Evolutionary conservation across 345 rosid genomes (phyloP), one percentile per base, ranked within the genome.

Genomic region (Populus euphratica): DNA sequence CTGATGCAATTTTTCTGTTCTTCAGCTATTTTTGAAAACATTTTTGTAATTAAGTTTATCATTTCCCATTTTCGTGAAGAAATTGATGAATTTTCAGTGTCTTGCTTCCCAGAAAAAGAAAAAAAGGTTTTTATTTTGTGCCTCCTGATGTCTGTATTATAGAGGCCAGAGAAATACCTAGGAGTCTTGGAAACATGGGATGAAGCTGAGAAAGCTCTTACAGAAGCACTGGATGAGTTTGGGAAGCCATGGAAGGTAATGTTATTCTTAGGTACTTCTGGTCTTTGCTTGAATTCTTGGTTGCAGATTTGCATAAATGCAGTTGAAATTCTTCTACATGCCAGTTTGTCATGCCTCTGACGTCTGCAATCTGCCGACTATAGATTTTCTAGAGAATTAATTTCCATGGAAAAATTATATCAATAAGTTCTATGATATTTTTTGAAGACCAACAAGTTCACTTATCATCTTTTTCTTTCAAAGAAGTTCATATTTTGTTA

Each of bases 101-200:
- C 68, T 29, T 64, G 38, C 68, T 64, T 27, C 68, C 38, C 10
- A 23, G 33, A 61, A 61, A 64, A 36, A 5, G 29, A 33, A 38
- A 35, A 47, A 14, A 23, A 29, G 71, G 70, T 25, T 33, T 33
- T 69, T 20, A 23, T n/a, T 27, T 43, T 47, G 2, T 43, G 6
- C 33, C 25, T 39, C 70, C 23, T 73, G 35, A 70, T 64, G 35
- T 72, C 79, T 79, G 50, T 61, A 66, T 71, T 86, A 66, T 76
- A 94, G 99, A 92, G 97, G 90, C 99, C 99, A 69, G 99, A 96
- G 81, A 94, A 94, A 79, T 91, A 83, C 84, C 88, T 91, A 54
- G 99, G 99, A 52, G 88, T 89, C 78, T 25, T 87, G 81, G 91
- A 56, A 72, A 89, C 97, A 71, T 96, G 99, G 99, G 88, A 92